Percentiles rank a stretch among this genome's conserved stretches.
phyloP scores from a whole-genome alignment of 2,329 filamentous ascomycete genomes.

The Neonectria coccinea region DNA sequence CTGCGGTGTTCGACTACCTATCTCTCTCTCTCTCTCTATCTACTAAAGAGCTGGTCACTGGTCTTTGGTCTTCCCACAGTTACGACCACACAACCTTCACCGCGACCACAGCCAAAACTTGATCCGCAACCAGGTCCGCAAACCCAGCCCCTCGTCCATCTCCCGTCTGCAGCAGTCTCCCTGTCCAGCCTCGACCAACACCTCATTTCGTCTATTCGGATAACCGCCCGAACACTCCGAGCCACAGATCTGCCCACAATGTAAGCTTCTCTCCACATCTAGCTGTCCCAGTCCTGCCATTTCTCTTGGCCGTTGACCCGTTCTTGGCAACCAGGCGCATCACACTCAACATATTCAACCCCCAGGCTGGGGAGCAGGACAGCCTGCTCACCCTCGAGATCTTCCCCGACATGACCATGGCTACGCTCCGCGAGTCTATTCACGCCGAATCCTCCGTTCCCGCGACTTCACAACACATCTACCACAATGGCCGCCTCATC shows the following conservation, averaged over 20 bases:
- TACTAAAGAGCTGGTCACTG: neutral
- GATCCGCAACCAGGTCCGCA: neutral
- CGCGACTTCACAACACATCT: slow-evolving; percentile 81
- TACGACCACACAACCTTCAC: neutral
- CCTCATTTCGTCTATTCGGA: neutral
- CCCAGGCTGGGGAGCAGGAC: slow-evolving; percentile 73
- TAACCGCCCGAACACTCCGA: slow-evolving; percentile 6
- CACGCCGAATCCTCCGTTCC: slow-evolving; percentile 84
- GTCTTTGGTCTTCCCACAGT: neutral
- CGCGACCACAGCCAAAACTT: neutral
- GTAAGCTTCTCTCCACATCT: slow-evolving; percentile 30
- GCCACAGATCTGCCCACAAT: slow-evolving; percentile 30
- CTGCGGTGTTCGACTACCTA: neutral
- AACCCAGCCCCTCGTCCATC: slow-evolving; percentile 5
- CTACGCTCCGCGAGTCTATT: slow-evolving; percentile 88
- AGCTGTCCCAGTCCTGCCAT: slow-evolving; percentile 16
- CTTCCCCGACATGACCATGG: slow-evolving; percentile 83
- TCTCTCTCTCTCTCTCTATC: neutral
- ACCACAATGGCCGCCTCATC: slow-evolving; percentile 88
- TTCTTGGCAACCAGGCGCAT: slow-evolving; percentile 73
- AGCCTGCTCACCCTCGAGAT: slow-evolving; percentile 87
- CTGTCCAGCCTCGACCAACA: neutral
- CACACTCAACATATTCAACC: slow-evolving; percentile 85
- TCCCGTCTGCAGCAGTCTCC: neutral
- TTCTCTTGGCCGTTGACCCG: slow-evolving; percentile 33